Percentiles rank a stretch among this genome's conserved stretches.
Evolutionary conservation across 2,329 filamentous ascomycete species (phyloP).

Genomic region (Colletotrichum sp.): DNA sequence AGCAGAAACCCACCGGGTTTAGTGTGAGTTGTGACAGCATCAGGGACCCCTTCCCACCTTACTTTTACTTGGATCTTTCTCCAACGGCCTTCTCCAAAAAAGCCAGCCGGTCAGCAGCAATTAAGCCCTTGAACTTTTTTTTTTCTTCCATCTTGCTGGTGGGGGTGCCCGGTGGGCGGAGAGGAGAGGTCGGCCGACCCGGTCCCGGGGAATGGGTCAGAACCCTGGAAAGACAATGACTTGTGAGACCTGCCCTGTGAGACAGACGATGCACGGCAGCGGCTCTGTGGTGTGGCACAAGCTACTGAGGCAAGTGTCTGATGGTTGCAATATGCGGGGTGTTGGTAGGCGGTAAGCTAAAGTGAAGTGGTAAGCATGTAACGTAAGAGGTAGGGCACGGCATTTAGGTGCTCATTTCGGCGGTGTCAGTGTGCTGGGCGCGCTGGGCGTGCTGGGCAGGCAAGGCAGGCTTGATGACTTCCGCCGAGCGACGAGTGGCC

Average conservation of each 20-base stretch:
- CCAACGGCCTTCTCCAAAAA: background rate
- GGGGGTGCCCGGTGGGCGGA: background rate
- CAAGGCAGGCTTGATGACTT: background rate
- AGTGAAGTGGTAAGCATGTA: background rate
- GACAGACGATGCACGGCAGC: background rate
- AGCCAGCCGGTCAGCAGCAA: background rate
- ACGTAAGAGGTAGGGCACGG: background rate
- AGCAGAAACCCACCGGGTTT: conserved; percentile 13
- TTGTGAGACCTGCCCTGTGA: background rate
- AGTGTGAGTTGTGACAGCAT: conserved; percentile 16
- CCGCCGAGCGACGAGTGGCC: background rate
- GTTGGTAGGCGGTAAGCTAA: background rate
- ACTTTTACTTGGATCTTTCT: background rate
- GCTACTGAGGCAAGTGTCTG: background rate
- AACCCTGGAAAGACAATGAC: background rate
- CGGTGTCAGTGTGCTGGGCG: background rate
- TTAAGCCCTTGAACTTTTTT: background rate
- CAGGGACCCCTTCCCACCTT: background rate
- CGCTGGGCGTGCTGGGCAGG: background rate
- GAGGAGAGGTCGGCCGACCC: background rate
- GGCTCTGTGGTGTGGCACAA: background rate
- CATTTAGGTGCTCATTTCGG: background rate
- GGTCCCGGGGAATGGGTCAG: background rate
- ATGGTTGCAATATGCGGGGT: conserved; percentile 4
- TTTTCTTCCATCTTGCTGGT: background rate